Percentiles rank a stretch among this genome's conserved stretches.
These are phyloP conservation scores for Cyanophora paradoxa DNA, from an alignment of 78 protist genomes.

Conservation along the genomic window DNA sequence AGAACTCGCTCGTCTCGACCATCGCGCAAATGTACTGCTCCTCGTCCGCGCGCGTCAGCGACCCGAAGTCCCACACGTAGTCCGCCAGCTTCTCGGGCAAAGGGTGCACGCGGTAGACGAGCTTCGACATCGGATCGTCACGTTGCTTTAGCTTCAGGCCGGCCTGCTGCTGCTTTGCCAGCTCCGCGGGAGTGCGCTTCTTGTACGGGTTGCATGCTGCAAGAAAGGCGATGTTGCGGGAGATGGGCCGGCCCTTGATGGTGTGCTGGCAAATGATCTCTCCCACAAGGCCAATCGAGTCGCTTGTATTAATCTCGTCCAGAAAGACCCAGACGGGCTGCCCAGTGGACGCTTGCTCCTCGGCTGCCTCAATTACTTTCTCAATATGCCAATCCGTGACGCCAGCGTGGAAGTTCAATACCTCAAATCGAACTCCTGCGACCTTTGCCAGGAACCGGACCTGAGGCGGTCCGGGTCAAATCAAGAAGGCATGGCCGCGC, in stretches of 20 bases:
- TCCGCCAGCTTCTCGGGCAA: conserved; percentile 35
- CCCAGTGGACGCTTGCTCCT: background rate
- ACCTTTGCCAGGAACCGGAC: conserved; percentile 1
- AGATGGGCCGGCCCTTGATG: conserved; percentile 13
- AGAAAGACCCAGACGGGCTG: conserved; percentile 23
- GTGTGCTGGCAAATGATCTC: conserved; percentile 22
- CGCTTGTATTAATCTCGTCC: conserved; percentile 65
- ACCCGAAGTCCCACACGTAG: conserved; percentile 54
- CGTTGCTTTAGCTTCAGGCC: background rate
- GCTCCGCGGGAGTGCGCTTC: background rate
- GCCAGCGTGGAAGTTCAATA: conserved; percentile 47
- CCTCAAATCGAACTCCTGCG: background rate
- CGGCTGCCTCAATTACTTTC: background rate
- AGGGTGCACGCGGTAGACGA: no score
- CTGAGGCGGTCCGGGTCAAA: no score
- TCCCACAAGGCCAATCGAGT: conserved; percentile 26
- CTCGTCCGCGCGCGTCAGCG: conserved; percentile 16
- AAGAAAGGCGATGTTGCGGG: background rate
- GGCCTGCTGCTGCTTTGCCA: background rate
- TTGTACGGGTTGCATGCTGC: conserved; percentile 63
- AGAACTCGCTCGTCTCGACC: background rate
- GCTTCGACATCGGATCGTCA: conserved; percentile 11
- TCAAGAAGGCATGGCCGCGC: no score
- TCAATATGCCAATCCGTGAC: conserved; percentile 25
- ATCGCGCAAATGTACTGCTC: conserved; percentile 23